These are phyloP conservation scores for Oldenlandia corymbosa DNA, from an alignment of 257 asterid genomes.

Conservation along the genomic window DNA sequence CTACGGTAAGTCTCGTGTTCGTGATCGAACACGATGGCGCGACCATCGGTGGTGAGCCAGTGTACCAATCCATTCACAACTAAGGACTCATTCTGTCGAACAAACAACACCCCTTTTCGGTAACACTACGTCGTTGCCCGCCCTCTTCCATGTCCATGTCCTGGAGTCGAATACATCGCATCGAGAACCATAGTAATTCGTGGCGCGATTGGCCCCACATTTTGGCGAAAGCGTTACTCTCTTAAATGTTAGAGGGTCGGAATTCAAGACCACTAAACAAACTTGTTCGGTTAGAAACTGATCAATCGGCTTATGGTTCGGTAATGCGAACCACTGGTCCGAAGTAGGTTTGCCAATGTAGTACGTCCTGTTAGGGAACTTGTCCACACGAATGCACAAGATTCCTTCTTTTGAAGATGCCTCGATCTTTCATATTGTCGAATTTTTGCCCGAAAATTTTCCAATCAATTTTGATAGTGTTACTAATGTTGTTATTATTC, in stretches of 20 bases:
- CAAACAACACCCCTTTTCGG: neutral
- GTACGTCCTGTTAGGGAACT: neutral
- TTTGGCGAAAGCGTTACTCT: neutral
- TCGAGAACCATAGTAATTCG: neutral
- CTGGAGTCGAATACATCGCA: slow-evolving; percentile 28
- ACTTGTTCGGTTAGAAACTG: neutral
- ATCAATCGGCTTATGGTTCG: slow-evolving; percentile 18
- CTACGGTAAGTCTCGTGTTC: neutral
- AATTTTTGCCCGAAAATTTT: neutral
- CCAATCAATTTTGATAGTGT: neutral
- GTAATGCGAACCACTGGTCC: slow-evolving; percentile 22
- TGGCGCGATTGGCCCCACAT: neutral
- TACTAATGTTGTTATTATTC: too few species aligned
- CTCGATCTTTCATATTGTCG: slow-evolving; percentile 9
- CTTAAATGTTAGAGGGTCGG: slow-evolving; percentile 18
- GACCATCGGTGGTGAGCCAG: slow-evolving; percentile 4
- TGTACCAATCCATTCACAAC: neutral
- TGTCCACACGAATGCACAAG: slow-evolving; percentile 6
- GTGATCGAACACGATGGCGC: slow-evolving; percentile 1
- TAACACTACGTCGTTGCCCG: neutral
- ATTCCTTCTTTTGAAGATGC: slow-evolving; percentile 26
- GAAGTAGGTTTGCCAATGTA: slow-evolving; percentile 26
- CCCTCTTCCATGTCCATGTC: slow-evolving; percentile 20
- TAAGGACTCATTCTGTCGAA: neutral
- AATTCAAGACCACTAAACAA: slow-evolving; percentile 9